Percentiles rank a stretch among this genome's conserved stretches.
Conservation (phyloP, 164 flowering plant species). For the Akebia trifoliata region DNA sequence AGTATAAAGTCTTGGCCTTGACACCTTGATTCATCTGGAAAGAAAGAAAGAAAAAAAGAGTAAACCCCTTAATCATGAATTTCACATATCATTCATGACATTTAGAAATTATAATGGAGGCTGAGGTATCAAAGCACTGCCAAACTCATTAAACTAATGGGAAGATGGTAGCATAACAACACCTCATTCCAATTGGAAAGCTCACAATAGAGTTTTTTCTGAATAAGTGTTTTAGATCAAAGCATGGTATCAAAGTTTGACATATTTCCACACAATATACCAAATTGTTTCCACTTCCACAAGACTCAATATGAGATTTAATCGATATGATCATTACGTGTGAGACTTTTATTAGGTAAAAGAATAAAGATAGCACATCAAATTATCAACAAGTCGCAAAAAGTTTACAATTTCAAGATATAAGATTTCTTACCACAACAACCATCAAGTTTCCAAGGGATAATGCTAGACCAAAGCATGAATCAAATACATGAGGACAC, state of each 20-base stretch:
- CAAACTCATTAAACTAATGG: neutral
- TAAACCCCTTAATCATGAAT: neutral
- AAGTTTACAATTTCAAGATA: too few species aligned
- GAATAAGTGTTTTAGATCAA: too few species aligned
- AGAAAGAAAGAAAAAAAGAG: neutral
- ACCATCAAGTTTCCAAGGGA: constrained; percentile 78
- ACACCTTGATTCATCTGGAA: constrained; percentile 44
- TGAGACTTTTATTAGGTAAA: too few species aligned
- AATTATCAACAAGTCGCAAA: too few species aligned
- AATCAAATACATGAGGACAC: constrained; percentile 53
- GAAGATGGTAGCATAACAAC: neutral
- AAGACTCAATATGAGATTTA: too few species aligned
- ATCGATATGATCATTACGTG: too few species aligned
- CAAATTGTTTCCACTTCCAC: too few species aligned
- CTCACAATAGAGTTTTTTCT: neutral
- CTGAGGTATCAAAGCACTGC: neutral
- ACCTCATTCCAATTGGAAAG: neutral
- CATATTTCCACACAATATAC: too few species aligned
- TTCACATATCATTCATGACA: neutral
- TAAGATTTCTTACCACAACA: too few species aligned
- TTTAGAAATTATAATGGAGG: neutral
- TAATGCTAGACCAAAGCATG: constrained; percentile 68
- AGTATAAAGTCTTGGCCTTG: constrained; percentile 39
- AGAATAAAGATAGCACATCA: too few species aligned
- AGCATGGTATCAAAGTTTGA: too few species aligned